A percentile compares a stretch with the other conserved stretches of the same genome.
Conservation (phyloP, 2,329 filamentous ascomycete genomes). For the Neonectria punicea region DNA sequence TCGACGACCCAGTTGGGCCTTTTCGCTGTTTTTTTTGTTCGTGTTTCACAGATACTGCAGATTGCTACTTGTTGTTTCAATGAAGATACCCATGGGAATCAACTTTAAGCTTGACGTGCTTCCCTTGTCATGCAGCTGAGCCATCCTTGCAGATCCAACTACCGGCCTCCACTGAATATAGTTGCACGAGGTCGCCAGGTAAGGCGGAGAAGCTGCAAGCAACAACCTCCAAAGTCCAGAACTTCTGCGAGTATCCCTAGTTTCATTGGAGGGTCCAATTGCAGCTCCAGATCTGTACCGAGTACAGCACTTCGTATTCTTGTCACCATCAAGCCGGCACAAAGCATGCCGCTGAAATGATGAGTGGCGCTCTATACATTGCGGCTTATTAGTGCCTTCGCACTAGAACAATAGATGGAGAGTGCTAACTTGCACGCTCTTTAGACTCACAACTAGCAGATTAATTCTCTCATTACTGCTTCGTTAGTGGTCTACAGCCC, state of each 20-base stretch:
- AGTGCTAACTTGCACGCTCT: not conserved
- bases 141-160: not conserved
- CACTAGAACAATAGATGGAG: not conserved
- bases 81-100: not conserved
- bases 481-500: not conserved
- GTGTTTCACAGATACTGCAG: not conserved
- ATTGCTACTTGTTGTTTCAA: not conserved
- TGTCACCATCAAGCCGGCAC: not conserved
- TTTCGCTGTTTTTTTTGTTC: not conserved
- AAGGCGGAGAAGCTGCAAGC: not conserved
- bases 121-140: not conserved
- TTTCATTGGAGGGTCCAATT: not conserved
- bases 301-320: not conserved
- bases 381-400: not conserved
- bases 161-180: constrained; percentile 9
- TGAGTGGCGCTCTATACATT: not conserved
- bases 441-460: too few species aligned
- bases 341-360: not conserved
- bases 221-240: not conserved
- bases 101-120: not conserved
- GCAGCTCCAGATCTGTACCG: not conserved
- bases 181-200: constrained; percentile 1
- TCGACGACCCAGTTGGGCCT: not conserved
- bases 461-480: not conserved
- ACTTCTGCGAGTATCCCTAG: not conserved